These are phyloP conservation scores for Scheffersomyces amazonensis DNA, from an alignment of 805 yeast species.

Conservation along the genomic window DNA sequence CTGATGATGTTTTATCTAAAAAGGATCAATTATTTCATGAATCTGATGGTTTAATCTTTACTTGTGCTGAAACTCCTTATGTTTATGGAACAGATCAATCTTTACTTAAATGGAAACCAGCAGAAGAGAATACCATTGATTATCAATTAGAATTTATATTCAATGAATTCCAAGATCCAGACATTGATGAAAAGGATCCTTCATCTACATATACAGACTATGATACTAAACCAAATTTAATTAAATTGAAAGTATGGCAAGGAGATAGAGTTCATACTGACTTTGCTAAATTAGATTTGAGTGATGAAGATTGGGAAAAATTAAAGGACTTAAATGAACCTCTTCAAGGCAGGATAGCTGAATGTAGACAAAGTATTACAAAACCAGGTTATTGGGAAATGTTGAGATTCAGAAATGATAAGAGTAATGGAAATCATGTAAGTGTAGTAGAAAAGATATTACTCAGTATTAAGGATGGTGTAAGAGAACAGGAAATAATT, in stretches of 20 bases:
- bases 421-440: conserved; percentile 80
- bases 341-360: conserved; percentile 83
- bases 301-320: conserved; percentile 77
- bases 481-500: conserved; percentile 71
- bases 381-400: conserved; percentile 70
- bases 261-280: conserved; percentile 63
- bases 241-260: conserved; percentile 73
- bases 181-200: conserved; percentile 63
- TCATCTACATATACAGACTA: conserved; percentile 75
- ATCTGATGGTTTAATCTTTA: conserved; percentile 91
- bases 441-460: conserved; percentile 79
- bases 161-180: conserved; percentile 57
- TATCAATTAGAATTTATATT: conserved; percentile 69
- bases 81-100: conserved; percentile 84
- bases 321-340: conserved; percentile 73
- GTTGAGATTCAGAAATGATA: conserved; percentile 91
- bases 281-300: conserved; percentile 61
- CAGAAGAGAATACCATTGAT: conserved; percentile 91
- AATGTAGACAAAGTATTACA: conserved; percentile 65
- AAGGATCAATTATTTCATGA: conserved; percentile 77
- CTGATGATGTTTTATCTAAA: conserved; percentile 70
- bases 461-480: conserved; percentile 83
- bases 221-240: conserved; percentile 66
- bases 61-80: conserved; percentile 87
- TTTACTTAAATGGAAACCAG: conserved; percentile 94